Evolutionary conservation across 805 yeast species (phyloP).

Genomic region (Scheffersomyces ergatensis): DNA sequence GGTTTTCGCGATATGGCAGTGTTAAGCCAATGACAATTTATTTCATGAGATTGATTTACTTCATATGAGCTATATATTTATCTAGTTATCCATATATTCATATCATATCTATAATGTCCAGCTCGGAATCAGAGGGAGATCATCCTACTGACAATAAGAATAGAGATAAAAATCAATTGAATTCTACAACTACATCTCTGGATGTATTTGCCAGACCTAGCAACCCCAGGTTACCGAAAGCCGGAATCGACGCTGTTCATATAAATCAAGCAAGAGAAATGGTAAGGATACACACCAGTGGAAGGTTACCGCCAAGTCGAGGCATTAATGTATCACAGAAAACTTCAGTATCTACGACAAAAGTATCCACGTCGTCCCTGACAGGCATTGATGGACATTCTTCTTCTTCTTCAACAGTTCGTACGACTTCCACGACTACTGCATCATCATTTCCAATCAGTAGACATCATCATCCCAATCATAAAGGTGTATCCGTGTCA

Average conservation of each 20-base stretch:
- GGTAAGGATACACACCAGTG: constrained; percentile 48
- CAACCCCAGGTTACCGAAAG: constrained; percentile 1
- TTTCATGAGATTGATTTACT: too few species aligned
- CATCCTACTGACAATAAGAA: too few species aligned
- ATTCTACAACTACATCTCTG: too few species aligned
- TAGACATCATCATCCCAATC: not conserved
- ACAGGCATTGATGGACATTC: not conserved
- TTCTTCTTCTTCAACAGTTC: not conserved
- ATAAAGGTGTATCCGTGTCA: constrained; percentile 11
- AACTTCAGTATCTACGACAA: not conserved
- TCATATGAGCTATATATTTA: too few species aligned
- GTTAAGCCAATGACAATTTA: too few species aligned
- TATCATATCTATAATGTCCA: too few species aligned
- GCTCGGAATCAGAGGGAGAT: too few species aligned
- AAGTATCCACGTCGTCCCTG: not conserved
- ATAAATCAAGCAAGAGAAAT: constrained; percentile 63
- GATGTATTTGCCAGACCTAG: constrained; percentile 6
- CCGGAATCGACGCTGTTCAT: constrained; percentile 54
- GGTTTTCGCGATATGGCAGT: too few species aligned
- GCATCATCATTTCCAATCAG: not conserved
- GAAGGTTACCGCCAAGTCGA: constrained; percentile 23
- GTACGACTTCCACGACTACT: not conserved
- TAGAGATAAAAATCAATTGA: too few species aligned
- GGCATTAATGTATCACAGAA: not conserved
- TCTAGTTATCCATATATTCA: too few species aligned